phyloP scores from a whole-genome alignment of 169 alveolate species.

The Plasmodium fragile region DNA sequence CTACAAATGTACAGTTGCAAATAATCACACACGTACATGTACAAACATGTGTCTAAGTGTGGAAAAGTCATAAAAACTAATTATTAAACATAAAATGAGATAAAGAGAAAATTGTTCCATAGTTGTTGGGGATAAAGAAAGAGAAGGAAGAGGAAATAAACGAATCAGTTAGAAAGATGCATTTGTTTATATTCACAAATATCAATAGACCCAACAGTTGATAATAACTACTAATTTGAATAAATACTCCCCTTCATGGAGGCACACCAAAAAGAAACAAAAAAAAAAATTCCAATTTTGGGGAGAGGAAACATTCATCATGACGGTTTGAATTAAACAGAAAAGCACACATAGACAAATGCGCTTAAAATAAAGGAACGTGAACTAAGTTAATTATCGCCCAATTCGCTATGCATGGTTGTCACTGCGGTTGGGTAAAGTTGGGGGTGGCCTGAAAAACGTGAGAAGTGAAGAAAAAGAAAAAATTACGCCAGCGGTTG shows the following conservation, averaged over 20 bases:
- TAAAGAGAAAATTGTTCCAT: not conserved
- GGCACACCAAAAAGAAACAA: not conserved
- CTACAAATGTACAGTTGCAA: not conserved
- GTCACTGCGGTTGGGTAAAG: not conserved
- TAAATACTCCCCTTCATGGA: not conserved
- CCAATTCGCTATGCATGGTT: not conserved
- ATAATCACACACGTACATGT: not conserved
- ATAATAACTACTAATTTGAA: not conserved
- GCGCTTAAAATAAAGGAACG: not conserved
- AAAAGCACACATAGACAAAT: not conserved
- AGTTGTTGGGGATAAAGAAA: not conserved
- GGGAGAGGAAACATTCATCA: not conserved
- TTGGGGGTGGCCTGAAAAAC: not conserved
- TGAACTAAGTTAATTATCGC: not conserved
- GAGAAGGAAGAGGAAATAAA: not conserved
- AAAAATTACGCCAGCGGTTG: not conserved
- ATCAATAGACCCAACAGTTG: not conserved
- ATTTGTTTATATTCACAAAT: constrained; percentile 6
- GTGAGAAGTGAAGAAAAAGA: not conserved
- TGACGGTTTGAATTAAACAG: not conserved
- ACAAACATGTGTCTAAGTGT: not conserved
- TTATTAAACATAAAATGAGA: constrained; percentile 1
- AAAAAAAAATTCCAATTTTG: not conserved
- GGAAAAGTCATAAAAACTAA: constrained; percentile 9
- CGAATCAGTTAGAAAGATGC: constrained; percentile 1